Evolutionary conservation across 2,329 filamentous ascomycete species (phyloP).

Genomic region (Cladosporium velox): DNA sequence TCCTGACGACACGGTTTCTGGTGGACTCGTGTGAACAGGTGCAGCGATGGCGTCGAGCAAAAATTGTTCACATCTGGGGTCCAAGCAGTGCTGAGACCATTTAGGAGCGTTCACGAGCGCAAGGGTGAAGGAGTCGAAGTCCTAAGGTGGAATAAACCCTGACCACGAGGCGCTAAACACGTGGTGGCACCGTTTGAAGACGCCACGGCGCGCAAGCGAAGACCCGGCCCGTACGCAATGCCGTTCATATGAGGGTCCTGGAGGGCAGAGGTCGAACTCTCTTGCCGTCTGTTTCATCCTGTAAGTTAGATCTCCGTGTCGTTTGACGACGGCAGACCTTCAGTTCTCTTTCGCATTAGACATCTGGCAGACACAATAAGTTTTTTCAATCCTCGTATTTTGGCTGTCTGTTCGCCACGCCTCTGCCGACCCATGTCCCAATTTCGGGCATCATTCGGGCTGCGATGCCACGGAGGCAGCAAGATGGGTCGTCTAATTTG

Average conservation of each 20-base stretch:
- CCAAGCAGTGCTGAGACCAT: neutral
- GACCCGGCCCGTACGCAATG: neutral
- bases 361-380: neutral
- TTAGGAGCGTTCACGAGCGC: neutral
- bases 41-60: constrained; percentile 1
- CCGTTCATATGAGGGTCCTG: neutral
- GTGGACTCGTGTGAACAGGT: neutral
- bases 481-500: constrained; percentile 11
- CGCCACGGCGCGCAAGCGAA: constrained; percentile 5
- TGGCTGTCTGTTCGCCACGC: neutral
- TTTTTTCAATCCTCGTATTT: neutral
- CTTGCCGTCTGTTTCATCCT: neutral
- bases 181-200: constrained; percentile 7
- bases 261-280: neutral
- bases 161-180: neutral
- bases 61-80: neutral
- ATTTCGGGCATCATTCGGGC: constrained; percentile 8
- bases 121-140: neutral
- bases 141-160: constrained; percentile 6
- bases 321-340: neutral
- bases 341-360: neutral
- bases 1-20: neutral
- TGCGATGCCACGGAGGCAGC: neutral
- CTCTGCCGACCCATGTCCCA: neutral
- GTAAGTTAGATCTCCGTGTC: neutral